These are phyloP conservation scores for Ascochyta rabiei DNA, from an alignment of 2,329 filamentous ascomycete genomes.

Conservation along the genomic window DNA sequence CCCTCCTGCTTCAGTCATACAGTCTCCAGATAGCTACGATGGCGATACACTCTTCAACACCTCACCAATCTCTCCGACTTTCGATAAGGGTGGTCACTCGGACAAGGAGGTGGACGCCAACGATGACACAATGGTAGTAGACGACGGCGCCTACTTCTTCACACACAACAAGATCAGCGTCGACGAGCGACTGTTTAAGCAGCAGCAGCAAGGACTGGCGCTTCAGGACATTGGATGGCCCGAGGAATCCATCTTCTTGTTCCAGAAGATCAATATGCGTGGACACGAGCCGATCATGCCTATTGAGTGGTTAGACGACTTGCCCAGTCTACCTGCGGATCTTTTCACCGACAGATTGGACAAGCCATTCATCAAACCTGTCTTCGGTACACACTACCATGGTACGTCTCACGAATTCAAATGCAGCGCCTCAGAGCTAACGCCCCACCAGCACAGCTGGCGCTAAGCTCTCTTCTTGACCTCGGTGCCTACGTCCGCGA, in stretches of 20 bases:
- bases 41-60: conserved; percentile 35
- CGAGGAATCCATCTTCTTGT: conserved; percentile 59
- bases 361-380: conserved; percentile 55
- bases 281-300: conserved; percentile 64
- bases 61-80: conserved; percentile 7
- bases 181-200: conserved; percentile 27
- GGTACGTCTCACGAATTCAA: conserved; percentile 37
- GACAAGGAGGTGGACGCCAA: conserved; percentile 43
- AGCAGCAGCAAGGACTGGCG: conserved; percentile 25
- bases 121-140: conserved; percentile 44
- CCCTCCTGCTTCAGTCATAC: conserved; percentile 33
- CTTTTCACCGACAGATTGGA: conserved; percentile 56
- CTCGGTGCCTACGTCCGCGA: conserved; percentile 61
- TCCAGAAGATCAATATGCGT: conserved; percentile 60
- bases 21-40: conserved; percentile 16
- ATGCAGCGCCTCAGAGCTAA: conserved; percentile 13
- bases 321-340: conserved; percentile 58
- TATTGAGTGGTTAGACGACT: conserved; percentile 59
- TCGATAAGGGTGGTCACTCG: conserved; percentile 16
- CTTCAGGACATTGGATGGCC: conserved; percentile 56
- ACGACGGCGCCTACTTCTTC: conserved; percentile 39
- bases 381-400: conserved; percentile 53
- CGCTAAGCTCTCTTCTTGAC: conserved; percentile 57
- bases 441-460: conserved; percentile 53
- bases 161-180: conserved; percentile 31